Conservation (phyloP, 129 eudicot species). For the Pseudognaphalium luteoalbum region DNA sequence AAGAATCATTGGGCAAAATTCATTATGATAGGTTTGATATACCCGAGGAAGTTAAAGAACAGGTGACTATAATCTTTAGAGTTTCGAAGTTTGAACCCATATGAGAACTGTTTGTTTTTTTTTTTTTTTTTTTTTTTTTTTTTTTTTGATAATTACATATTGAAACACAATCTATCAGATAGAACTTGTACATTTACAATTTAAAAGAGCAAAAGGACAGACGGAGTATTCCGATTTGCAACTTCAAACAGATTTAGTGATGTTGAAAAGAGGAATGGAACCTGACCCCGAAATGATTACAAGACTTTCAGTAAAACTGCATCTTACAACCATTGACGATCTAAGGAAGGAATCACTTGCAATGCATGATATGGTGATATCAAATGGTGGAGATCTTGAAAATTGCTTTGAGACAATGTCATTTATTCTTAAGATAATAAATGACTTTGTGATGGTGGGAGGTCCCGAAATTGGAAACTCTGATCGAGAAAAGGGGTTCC, state of each 20-base stretch:
- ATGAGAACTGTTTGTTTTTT: neutral
- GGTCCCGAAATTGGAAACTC: neutral
- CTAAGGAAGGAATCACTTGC: conserved; percentile 12
- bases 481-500: neutral
- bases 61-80: neutral
- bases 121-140: neutral
- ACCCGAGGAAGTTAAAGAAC: conserved; percentile 2
- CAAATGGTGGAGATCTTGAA: conserved; percentile 2
- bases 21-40: neutral
- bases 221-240: neutral
- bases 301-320: conserved; percentile 15
- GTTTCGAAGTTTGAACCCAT: neutral
- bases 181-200: conserved; percentile 12
- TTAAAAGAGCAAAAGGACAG: conserved; percentile 12
- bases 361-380: conserved; percentile 7
- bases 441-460: conserved; percentile 9
- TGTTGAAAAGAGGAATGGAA: conserved; percentile 2
- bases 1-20: neutral
- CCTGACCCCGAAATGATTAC: neutral
- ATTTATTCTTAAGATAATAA: conserved; percentile 11
- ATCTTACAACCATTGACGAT: conserved; percentile 6
- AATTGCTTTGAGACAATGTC: conserved; percentile 6
- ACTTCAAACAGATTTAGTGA: conserved; percentile 7
- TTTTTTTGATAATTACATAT: neutral
- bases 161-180: neutral